Evolutionary conservation across 495 filamentous ascomycete species (phyloP).

Genomic region (Oleoguttula mirabilis): DNA sequence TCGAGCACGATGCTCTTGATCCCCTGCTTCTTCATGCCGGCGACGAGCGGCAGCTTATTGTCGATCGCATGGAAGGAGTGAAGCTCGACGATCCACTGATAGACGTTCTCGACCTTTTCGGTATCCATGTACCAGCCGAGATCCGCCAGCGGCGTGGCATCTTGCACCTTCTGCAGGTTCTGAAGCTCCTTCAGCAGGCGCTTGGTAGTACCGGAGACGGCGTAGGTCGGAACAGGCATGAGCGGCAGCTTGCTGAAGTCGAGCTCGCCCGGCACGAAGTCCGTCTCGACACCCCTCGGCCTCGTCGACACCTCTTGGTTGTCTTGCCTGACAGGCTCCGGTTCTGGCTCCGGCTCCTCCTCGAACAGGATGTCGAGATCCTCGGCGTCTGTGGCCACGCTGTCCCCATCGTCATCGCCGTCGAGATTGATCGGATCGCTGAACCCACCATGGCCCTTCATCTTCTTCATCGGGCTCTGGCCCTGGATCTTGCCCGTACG

Average conservation of each 20-base stretch:
- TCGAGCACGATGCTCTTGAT: slow-evolving; percentile 65
- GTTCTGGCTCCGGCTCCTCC: slow-evolving; percentile 22
- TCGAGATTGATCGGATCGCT: slow-evolving; percentile 20
- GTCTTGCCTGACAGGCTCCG: background rate
- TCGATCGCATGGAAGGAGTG: slow-evolving; percentile 51
- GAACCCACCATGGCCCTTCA: slow-evolving; percentile 22
- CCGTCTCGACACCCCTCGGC: slow-evolving; percentile 31
- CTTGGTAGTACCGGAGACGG: slow-evolving; percentile 50
- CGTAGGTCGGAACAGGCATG: slow-evolving; percentile 54
- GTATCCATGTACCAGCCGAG: slow-evolving; percentile 78
- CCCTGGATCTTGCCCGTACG: too few relatives aligned
- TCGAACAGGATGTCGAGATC: slow-evolving; percentile 39
- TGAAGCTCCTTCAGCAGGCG: slow-evolving; percentile 51
- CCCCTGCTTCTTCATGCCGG: slow-evolving; percentile 54
- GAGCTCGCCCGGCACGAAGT: slow-evolving; percentile 56
- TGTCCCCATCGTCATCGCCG: slow-evolving; percentile 22
- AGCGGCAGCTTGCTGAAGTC: slow-evolving; percentile 43
- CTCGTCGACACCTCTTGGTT: background rate
- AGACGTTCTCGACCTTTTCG: slow-evolving; percentile 52
- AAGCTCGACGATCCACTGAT: slow-evolving; percentile 88
- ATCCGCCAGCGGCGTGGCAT: slow-evolving; percentile 48
- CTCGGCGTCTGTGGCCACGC: slow-evolving; percentile 37
- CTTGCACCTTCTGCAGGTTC: slow-evolving; percentile 50
- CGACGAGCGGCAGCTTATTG: slow-evolving; percentile 49
- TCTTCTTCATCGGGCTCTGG: slow-evolving; percentile 21